Evolutionary conservation across 2,329 filamentous ascomycete genomes (phyloP).

Genomic region (Clonostachys byssicola): DNA sequence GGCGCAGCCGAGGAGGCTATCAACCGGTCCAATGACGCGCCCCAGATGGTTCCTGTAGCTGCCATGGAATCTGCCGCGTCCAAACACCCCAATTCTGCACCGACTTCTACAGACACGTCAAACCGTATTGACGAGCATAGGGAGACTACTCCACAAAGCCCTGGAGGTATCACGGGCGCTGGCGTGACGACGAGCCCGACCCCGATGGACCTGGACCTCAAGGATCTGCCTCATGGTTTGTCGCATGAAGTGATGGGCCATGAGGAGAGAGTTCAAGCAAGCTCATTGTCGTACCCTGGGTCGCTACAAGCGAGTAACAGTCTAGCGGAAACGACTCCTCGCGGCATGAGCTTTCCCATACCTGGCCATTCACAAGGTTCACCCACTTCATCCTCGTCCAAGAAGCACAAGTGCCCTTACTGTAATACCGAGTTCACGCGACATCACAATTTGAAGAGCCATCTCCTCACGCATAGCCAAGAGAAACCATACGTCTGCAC

Average conservation of each 20-base stretch:
- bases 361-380: conserved; percentile 34
- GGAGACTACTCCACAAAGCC: conserved; percentile 39
- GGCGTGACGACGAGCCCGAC: conserved; percentile 45
- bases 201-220: conserved; percentile 50
- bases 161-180: conserved; percentile 33
- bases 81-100: conserved; percentile 25
- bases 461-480: conserved; percentile 94
- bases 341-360: conserved; percentile 56
- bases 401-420: conserved; percentile 95
- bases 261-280: conserved; percentile 45
- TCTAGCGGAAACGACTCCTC: conserved; percentile 38
- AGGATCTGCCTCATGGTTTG: conserved; percentile 24
- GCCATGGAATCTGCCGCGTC: conserved; percentile 31
- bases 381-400: conserved; percentile 60
- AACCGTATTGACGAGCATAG: conserved; percentile 24
- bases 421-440: conserved; percentile 96
- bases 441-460: conserved; percentile 96
- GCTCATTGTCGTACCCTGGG: conserved; percentile 51
- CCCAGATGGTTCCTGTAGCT: conserved; percentile 35
- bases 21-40: conserved; percentile 51
- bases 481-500: conserved; percentile 96
- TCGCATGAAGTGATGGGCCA: conserved; percentile 35
- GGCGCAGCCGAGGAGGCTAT: conserved; percentile 41
- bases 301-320: conserved; percentile 35
- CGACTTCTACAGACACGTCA: conserved; percentile 23